A percentile compares a stretch with the other conserved stretches of the same genome.
Conservation (phyloP, 768 basidiomycete genomes). For the Xerocomellus chrysenteron region DNA sequence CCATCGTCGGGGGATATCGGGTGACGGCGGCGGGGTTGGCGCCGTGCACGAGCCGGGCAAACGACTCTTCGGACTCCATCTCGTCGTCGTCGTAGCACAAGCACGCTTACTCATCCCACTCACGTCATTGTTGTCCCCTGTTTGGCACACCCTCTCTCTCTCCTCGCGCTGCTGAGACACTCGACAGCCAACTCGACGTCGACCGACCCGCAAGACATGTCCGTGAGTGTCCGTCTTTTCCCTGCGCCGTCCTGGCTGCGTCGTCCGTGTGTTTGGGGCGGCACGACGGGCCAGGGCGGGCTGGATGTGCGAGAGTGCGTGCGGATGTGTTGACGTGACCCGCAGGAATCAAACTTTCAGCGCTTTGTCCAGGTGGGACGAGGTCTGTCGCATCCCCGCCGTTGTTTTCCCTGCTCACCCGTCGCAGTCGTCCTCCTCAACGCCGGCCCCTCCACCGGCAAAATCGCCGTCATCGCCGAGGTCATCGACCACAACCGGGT, state of each 20-base stretch:
- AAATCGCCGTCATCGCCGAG: slow-evolving; percentile 93
- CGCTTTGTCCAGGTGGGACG: slow-evolving; percentile 99
- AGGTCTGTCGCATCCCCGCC: slow-evolving; percentile 41
- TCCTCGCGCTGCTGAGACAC: not conserved
- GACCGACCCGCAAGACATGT: slow-evolving; percentile 12
- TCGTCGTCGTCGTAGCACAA: slow-evolving; percentile 4
- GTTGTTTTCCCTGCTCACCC: slow-evolving; percentile 2
- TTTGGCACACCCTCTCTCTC: slow-evolving; percentile 2
- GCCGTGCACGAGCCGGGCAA: slow-evolving; percentile 26
- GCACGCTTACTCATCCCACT: not conserved
- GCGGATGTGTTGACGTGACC: slow-evolving; percentile 19
- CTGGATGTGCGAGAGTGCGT: slow-evolving; percentile 10
- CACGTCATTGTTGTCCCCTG: slow-evolving; percentile 10
- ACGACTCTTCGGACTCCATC: slow-evolving; percentile 31
- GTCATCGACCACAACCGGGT: slow-evolving; percentile 99
- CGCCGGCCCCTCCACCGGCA: slow-evolving; percentile 79
- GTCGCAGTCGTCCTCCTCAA: slow-evolving; percentile 83
- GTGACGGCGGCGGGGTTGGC: slow-evolving; percentile 26
- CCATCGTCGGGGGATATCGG: slow-evolving; percentile 62
- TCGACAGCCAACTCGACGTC: not conserved
- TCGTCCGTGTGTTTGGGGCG: accelerated
- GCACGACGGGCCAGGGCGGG: not conserved
- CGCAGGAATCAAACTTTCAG: slow-evolving; percentile 84
- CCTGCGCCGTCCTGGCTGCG: not conserved
- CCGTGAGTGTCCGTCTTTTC: slow-evolving; percentile 15